These are phyloP conservation scores for Penicillium nucicola DNA, from an alignment of 495 filamentous ascomycete species.

Conservation along the genomic window DNA sequence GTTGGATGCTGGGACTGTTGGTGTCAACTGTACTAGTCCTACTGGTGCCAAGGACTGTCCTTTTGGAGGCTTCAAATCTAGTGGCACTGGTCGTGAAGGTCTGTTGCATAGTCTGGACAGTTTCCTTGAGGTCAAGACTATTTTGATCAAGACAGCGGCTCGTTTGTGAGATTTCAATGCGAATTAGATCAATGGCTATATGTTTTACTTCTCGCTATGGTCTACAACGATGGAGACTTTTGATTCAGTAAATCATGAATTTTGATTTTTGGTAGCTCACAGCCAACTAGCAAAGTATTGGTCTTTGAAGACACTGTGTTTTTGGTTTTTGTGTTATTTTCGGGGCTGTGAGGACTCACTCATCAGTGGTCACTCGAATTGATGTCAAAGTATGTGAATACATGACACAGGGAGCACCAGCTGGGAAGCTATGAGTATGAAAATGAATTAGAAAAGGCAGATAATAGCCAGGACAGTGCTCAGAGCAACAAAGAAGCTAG, in stretches of 20 bases:
- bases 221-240: no score
- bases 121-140: slow-evolving; percentile 49
- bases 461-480: slow-evolving; percentile 13
- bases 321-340: background rate
- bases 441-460: slow-evolving; percentile 5
- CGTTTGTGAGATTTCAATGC: background rate
- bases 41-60: slow-evolving; percentile 60
- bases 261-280: no score
- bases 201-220: no score
- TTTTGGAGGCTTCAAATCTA: slow-evolving; percentile 90
- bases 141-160: slow-evolving; percentile 25
- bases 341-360: background rate
- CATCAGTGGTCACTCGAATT: no score
- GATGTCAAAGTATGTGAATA: no score
- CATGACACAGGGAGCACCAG: background rate
- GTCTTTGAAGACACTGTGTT: no score
- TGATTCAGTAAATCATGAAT: no score
- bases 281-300: no score
- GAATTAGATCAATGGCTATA: no score
- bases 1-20: slow-evolving; percentile 63
- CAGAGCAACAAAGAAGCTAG: slow-evolving; percentile 2
- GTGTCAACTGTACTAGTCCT: slow-evolving; percentile 74
- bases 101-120: slow-evolving; percentile 42
- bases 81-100: slow-evolving; percentile 75
- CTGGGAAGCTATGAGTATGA: background rate